phyloP scores from a whole-genome alignment of 1,284 basidiomycete species.

The Sporisorium reilianum region DNA sequence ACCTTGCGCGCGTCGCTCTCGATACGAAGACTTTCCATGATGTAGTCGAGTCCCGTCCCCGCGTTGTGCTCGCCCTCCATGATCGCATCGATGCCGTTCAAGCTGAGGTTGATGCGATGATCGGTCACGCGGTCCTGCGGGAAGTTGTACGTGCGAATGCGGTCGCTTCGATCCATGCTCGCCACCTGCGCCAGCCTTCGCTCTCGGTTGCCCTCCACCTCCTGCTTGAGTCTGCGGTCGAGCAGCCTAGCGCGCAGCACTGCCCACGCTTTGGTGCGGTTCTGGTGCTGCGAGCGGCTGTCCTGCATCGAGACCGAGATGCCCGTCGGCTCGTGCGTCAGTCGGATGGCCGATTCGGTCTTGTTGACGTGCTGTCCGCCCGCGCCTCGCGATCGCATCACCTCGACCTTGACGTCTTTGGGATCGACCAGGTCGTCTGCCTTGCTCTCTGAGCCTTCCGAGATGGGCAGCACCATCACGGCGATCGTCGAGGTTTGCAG shows the following conservation, averaged over 20 bases:
- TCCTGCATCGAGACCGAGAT: conserved; percentile 99
- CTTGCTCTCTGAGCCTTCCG: conserved; percentile 68
- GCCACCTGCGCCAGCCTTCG: conserved; percentile 62
- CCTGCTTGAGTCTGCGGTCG: conserved; percentile 59
- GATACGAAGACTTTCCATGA: conserved; percentile 49
- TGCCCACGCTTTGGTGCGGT: conserved; percentile 66
- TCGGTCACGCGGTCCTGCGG: conserved; percentile 68
- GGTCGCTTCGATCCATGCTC: conserved; percentile 65
- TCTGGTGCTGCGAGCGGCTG: conserved; percentile 91
- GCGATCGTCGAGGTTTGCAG: conserved; percentile 94
- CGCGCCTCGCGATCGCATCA: conserved; percentile 93
- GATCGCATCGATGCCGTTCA: conserved; percentile 60
- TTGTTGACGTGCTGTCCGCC: conserved; percentile 99
- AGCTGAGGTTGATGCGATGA: conserved; percentile 62
- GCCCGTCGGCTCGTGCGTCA: conserved; percentile 92
- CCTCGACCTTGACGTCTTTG: conserved; percentile 88
- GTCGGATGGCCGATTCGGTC: conserved; percentile 96
- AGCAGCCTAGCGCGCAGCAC: conserved; percentile 63
- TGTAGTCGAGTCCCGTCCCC: conserved; percentile 52
- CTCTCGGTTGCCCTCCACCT: conserved; percentile 58
- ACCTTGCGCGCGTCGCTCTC: conserved; percentile 49
- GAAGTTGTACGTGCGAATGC: conserved; percentile 67
- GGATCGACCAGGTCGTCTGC: conserved; percentile 76
- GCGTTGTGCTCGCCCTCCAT: conserved; percentile 65
- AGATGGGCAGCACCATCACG: conserved; percentile 71